Conservation (phyloP, 768 basidiomycete genomes). For the Crassisporium funariophilum region DNA sequence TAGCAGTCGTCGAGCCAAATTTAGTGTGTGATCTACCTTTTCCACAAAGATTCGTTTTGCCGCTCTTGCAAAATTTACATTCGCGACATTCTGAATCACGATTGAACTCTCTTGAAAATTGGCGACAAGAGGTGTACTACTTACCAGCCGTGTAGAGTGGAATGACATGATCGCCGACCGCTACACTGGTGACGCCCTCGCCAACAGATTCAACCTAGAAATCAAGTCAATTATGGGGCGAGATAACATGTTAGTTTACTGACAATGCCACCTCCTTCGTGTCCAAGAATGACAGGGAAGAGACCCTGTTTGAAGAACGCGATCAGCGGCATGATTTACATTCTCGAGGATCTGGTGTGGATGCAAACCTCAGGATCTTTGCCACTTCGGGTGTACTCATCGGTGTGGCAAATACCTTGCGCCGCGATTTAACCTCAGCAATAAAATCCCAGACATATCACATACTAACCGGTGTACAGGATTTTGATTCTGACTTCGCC, state of each 20-base stretch:
- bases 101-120: not conserved
- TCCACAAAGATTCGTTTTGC: constrained; percentile 98
- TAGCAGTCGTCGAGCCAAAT: not conserved
- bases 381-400: constrained; percentile 95
- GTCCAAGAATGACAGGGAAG: constrained; percentile 93
- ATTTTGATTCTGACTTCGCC: constrained; percentile 95
- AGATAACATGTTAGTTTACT: constrained; percentile 29
- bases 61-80: constrained; percentile 98
- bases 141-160: constrained; percentile 93
- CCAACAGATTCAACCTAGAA: constrained; percentile 94
- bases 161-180: constrained; percentile 93
- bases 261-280: constrained; percentile 92
- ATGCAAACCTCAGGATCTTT: constrained; percentile 85
- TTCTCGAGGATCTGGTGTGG: not conserved
- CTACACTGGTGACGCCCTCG: constrained; percentile 81
- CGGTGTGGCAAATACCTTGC: constrained; percentile 93
- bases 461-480: constrained; percentile 77
- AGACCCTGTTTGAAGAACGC: constrained; percentile 55
- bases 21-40: constrained; percentile 54
- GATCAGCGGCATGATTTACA: constrained; percentile 6
- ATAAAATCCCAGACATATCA: not conserved
- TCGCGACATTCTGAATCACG: constrained; percentile 76
- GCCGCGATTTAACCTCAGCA: not conserved
- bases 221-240: not conserved
- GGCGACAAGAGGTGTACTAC: constrained; percentile 17